Evolutionary conservation across 257 asterid species (phyloP).

Genomic region (Ehretia macrophylla): DNA sequence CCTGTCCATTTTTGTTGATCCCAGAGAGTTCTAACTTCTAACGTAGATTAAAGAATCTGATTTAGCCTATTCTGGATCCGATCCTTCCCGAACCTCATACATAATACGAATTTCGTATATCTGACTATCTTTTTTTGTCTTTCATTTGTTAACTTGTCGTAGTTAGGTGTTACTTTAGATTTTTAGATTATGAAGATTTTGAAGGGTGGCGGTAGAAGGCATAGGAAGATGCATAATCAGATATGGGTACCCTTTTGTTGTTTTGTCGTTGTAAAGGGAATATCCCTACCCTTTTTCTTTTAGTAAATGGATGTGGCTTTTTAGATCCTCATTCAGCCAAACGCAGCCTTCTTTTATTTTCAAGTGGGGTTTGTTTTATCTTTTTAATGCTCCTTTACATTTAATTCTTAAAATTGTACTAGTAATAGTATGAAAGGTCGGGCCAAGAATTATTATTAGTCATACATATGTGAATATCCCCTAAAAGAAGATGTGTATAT

Average conservation of each 20-base stretch:
- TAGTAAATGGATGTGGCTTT: conserved; percentile 49
- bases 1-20: conserved; percentile 83
- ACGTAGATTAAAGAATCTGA: neutral
- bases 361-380: conserved; percentile 12
- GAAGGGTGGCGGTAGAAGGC: neutral
- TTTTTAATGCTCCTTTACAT: neutral
- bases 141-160: conserved; percentile 1
- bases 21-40: conserved; percentile 58
- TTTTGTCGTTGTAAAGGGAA: conserved; percentile 39
- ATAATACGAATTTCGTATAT: too few relatives aligned
- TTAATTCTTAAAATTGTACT: too few relatives aligned
- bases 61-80: neutral
- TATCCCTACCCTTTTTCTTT: conserved; percentile 28
- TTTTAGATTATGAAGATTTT: neutral
- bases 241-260: conserved; percentile 33
- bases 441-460: too few relatives aligned
- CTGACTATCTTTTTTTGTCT: neutral
- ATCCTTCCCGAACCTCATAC: neutral
- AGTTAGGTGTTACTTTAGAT: conserved; percentile 13
- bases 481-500: neutral
- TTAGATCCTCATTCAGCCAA: conserved; percentile 27
- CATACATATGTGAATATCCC: neutral
- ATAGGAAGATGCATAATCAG: conserved; percentile 15
- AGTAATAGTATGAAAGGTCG: too few relatives aligned
- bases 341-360: conserved; percentile 5